These are phyloP conservation scores for Copromyces sp. DNA, from an alignment of 495 filamentous ascomycete genomes.

Conservation along the genomic window DNA sequence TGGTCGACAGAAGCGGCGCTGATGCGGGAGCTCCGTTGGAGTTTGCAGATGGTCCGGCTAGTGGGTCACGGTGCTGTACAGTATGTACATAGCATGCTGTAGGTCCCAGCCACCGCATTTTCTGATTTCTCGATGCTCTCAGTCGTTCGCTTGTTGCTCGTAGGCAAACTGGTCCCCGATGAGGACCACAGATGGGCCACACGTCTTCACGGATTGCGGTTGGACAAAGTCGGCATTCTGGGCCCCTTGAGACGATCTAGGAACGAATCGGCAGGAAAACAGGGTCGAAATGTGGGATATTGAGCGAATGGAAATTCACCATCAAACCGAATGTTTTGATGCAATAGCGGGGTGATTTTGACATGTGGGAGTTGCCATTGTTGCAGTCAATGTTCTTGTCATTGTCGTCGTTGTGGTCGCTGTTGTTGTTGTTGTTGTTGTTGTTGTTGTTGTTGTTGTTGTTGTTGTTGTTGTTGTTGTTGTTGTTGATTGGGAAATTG, in stretches of 20 bases:
- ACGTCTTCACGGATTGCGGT: background rate
- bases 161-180: background rate
- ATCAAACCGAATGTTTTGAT: background rate
- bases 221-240: background rate
- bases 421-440: too few species aligned
- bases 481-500: background rate
- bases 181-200: background rate
- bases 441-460: background rate
- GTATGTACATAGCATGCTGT: background rate
- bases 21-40: slow-evolving; percentile 17
- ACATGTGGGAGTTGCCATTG: background rate
- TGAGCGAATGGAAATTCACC: background rate
- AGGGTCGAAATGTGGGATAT: background rate
- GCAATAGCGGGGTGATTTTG: background rate
- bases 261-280: background rate
- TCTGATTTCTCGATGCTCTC: background rate
- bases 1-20: slow-evolving; percentile 15
- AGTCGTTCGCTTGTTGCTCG: background rate
- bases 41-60: slow-evolving; percentile 3
- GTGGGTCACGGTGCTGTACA: slow-evolving; percentile 16
- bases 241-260: background rate
- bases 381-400: background rate
- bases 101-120: slow-evolving; percentile 26
- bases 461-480: background rate
- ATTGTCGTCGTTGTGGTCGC: too few species aligned